Evolutionary conservation across 2,329 filamentous ascomycete genomes (phyloP), one percentile per base, ranked within the genome.

Genomic region (Aspergillus pseudotamarii): DNA sequence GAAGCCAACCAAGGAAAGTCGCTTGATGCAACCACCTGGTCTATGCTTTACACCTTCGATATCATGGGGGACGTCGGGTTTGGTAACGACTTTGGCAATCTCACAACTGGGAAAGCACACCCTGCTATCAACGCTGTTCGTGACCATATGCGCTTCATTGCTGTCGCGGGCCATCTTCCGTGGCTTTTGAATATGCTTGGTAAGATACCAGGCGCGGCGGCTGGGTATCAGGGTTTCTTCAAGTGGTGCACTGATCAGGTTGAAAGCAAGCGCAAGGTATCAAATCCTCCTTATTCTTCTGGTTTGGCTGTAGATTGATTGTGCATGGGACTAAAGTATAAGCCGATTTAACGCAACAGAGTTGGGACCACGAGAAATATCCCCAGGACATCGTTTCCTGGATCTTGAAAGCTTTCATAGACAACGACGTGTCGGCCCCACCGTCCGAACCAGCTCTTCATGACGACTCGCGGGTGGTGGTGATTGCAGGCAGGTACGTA

Each of bases 21-120:
- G 2, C 5, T 54, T 6, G 48, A 81, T 45, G 69, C 71, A 4
- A 68, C 75, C 0, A 63, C 69, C 4, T 77, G 74, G 72, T 75
- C 77, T 62, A 75, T 72, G 64, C 77, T 76, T 53, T 74, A 75
- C 58, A 73, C 61, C 57, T 79, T 79, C 50, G 79, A 80, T 21
- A 71, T 81, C 16, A 80, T 81, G 79, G 79, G 77, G 3, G 76
- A 81, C 46, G 64, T 81, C 54, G 79, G 75, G 3, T 81, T 81
- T 51, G 77, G 76, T 0, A 72, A 73, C 34, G 68, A 71, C 5
- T 81, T 79, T 48, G 67, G 75, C 21, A 76, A 76, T 72, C 67
- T 81, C 34, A 66, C 34, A 2, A 58, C 58, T 0, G 65, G 61
- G 6, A 48, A 36, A 45, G 62, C 62, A 19, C 64, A 69, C 50